A percentile compares a stretch with the other conserved stretches of the same genome.
Evolutionary conservation across 2,329 filamentous ascomycete species (phyloP).

Genomic region (Rutstroemia sp.): DNA sequence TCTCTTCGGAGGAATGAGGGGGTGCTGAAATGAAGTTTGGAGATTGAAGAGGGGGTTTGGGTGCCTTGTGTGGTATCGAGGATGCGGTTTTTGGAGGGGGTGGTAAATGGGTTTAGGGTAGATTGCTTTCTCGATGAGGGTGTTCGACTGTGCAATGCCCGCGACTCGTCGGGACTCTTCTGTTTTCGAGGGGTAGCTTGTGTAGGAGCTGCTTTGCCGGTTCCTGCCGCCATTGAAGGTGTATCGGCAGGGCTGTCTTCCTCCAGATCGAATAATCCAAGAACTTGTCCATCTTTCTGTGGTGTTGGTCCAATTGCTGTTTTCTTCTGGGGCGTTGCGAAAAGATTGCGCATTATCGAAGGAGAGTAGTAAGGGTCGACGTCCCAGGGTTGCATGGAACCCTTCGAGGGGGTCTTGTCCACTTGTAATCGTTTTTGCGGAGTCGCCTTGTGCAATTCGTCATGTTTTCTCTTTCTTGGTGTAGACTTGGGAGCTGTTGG

Average conservation of each 20-base stretch:
- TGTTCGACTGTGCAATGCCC: conserved; percentile 30
- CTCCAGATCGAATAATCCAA: conserved; percentile 69
- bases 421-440: conserved; percentile 44
- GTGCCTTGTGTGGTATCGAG: conserved; percentile 30
- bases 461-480: conserved; percentile 31
- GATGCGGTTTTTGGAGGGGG: conserved; percentile 49
- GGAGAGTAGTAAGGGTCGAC: conserved; percentile 47
- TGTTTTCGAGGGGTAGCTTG: conserved; percentile 34
- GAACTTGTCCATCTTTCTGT: conserved; percentile 67
- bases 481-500: conserved; percentile 27
- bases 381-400: conserved; percentile 29
- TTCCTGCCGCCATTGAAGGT: conserved; percentile 6
- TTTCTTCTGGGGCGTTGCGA: conserved; percentile 46
- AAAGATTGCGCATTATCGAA: conserved; percentile 48
- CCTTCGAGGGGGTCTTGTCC: conserved; percentile 40
- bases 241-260: conserved; percentile 42
- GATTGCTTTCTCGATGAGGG: conserved; percentile 51
- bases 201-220: conserved; percentile 18
- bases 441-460: conserved; percentile 35
- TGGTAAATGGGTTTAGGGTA: conserved; percentile 55
- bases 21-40: conserved; percentile 56
- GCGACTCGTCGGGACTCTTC: neutral
- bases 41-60: conserved; percentile 43
- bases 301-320: conserved; percentile 70
- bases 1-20: conserved; percentile 61